These are phyloP conservation scores for Carex scoparia DNA, from an alignment of 176 grass and related monocot genomes.

Conservation along the genomic window DNA sequence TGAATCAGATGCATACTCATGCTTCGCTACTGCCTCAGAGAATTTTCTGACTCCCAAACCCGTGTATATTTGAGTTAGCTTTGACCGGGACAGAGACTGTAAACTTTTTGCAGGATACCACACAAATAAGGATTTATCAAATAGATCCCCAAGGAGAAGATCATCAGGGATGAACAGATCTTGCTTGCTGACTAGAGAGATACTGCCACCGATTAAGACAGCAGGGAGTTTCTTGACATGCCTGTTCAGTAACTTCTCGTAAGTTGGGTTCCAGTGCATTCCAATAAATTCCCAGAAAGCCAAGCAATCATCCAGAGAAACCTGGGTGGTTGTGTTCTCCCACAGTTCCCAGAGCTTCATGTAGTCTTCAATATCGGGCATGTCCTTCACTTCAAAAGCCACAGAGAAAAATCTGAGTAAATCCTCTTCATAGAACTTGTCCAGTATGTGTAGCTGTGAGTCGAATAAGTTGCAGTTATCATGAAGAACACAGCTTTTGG, in stretches of 20 bases:
- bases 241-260: conserved; percentile 22
- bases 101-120: conserved; percentile 45
- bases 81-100: conserved; percentile 15
- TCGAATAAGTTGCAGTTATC: conserved; percentile 43
- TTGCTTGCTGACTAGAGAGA: conserved; percentile 32
- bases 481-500: conserved; percentile 35
- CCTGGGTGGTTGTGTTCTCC: conserved; percentile 27
- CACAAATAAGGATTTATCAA: conserved; percentile 41
- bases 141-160: conserved; percentile 49
- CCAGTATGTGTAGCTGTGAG: conserved; percentile 38
- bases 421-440: conserved; percentile 43
- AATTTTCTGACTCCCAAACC: conserved; percentile 44
- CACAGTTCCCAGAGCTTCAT: conserved; percentile 44
- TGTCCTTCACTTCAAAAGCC: conserved; percentile 28
- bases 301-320: conserved; percentile 32
- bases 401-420: conserved; percentile 40
- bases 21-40: conserved; percentile 38
- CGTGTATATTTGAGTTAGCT: conserved; percentile 38
- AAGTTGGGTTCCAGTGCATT: conserved; percentile 26
- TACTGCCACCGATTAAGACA: conserved; percentile 20
- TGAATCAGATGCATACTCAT: conserved; percentile 15
- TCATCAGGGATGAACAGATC: conserved; percentile 67
- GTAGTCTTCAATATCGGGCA: conserved; percentile 36
- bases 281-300: conserved; percentile 54
- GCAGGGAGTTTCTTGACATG: conserved; percentile 40